Percentiles rank a stretch among this genome's conserved stretches.
Evolutionary conservation across 768 basidiomycete species (phyloP).

Genomic region (Leccinum imitatum): DNA sequence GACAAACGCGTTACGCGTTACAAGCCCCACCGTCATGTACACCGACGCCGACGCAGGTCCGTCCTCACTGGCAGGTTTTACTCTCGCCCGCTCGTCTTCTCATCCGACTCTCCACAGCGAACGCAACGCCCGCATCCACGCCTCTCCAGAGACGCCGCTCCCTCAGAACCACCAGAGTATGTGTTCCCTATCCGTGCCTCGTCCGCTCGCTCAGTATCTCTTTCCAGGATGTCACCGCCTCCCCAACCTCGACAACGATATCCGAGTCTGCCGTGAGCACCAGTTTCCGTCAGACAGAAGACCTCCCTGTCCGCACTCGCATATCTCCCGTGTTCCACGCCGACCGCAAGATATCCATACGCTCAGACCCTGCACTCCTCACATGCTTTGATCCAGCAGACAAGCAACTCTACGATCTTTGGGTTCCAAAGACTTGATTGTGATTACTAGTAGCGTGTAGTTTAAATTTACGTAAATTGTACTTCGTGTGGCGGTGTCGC

Average conservation of each 20-base stretch:
- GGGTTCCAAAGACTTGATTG: constrained; percentile 50
- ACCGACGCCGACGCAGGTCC: constrained; percentile 6
- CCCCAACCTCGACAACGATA: constrained; percentile 34
- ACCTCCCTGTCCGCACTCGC: constrained; percentile 19
- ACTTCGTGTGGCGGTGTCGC: not conserved
- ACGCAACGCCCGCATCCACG: constrained; percentile 5
- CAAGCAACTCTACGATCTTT: constrained; percentile 74
- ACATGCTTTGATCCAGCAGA: constrained; percentile 78
- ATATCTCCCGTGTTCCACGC: constrained; percentile 24
- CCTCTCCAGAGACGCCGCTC: constrained; percentile 17
- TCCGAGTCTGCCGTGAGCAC: constrained; percentile 29
- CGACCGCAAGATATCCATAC: constrained; percentile 46
- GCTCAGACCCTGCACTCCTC: constrained; percentile 62
- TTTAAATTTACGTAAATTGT: constrained; percentile 22
- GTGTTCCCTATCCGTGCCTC: not conserved
- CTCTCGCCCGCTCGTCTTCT: not conserved
- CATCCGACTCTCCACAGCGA: constrained; percentile 6
- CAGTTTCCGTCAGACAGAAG: constrained; percentile 21
- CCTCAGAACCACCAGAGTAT: constrained; percentile 16
- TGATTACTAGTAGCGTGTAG: not conserved
- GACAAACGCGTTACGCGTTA: constrained; percentile 32
- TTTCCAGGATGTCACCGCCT: constrained; percentile 17
- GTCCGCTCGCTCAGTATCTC: not conserved
- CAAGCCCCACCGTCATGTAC: constrained; percentile 15
- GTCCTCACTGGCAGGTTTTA: not conserved